A percentile compares a stretch with the other conserved stretches of the same genome.
Conservation (phyloP, 2,329 filamentous ascomycete genomes). For the Paracamarosporium sp. region DNA sequence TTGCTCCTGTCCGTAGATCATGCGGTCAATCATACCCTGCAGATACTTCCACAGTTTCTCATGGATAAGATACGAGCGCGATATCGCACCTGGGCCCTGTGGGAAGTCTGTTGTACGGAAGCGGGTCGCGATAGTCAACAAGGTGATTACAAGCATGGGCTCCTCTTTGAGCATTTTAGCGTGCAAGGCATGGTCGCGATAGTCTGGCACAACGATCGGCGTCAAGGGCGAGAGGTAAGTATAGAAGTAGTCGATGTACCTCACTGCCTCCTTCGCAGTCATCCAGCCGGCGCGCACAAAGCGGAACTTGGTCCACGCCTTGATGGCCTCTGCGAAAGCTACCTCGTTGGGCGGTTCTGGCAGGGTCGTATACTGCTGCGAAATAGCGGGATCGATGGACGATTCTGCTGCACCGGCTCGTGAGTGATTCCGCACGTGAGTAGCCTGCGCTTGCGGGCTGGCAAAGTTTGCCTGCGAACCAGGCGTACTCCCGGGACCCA, state of each 20-base stretch:
- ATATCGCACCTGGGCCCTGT: conserved; percentile 68
- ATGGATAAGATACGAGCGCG: conserved; percentile 88
- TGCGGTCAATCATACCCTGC: conserved; percentile 91
- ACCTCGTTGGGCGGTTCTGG: conserved; percentile 43
- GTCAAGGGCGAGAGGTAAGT: conserved; percentile 89
- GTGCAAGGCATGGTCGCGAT: conserved; percentile 81
- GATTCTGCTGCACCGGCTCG: conserved; percentile 31
- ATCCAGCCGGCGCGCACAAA: conserved; percentile 99
- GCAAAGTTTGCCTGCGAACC: conserved; percentile 43
- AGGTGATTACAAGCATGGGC: conserved; percentile 88
- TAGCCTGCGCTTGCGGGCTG: conserved; percentile 37
- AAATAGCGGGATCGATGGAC: conserved; percentile 40
- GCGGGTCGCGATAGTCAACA: conserved; percentile 88
- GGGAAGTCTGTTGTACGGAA: conserved; percentile 82
- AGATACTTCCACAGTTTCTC: conserved; percentile 95
- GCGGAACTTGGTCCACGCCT: conserved; percentile 88
- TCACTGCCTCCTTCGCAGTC: conserved; percentile 88
- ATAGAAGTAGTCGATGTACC: conserved; percentile 96
- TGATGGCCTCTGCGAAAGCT: conserved; percentile 69
- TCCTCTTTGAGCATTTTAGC: conserved; percentile 83
- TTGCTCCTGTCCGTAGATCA: conserved; percentile 95
- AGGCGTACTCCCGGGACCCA: conserved; percentile 39
- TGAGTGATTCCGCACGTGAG: conserved; percentile 31
- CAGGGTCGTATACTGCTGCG: conserved; percentile 24
- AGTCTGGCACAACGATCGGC: conserved; percentile 91